phyloP scores from a whole-genome alignment of 768 basidiomycete species.

The Lactarius pseudohatsudake region DNA sequence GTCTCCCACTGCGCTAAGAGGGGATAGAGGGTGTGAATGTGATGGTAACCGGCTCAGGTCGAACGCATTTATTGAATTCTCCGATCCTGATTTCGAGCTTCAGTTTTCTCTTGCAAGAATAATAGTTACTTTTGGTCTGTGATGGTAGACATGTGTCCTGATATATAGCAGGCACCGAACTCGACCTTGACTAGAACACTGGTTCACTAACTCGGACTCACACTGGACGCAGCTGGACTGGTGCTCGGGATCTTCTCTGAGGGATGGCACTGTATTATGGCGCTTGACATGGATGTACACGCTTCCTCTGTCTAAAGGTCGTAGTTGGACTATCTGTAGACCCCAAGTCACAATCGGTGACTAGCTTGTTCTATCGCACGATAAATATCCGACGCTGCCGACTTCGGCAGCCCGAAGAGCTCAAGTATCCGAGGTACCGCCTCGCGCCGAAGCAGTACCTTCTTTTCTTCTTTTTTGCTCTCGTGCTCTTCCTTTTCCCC shows the following conservation, averaged over 20 bases:
- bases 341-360: conserved; percentile 34
- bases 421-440: conserved; percentile 53
- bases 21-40: not conserved
- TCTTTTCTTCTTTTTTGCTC: conserved; percentile 22
- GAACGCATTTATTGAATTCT: no score
- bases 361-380: conserved; percentile 64
- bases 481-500: conserved; percentile 1
- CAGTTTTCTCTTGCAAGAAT: no score
- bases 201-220: not conserved
- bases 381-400: conserved; percentile 50
- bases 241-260: no score
- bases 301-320: not conserved
- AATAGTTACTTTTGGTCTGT: no score
- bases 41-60: no score
- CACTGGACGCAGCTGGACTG: not conserved
- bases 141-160: not conserved
- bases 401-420: conserved; percentile 46
- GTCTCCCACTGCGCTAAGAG: not conserved
- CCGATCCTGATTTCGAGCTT: no score
- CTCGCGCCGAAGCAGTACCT: conserved; percentile 50
- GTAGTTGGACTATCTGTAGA: conserved; percentile 14
- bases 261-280: not conserved
- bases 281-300: not conserved
- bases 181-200: not conserved
- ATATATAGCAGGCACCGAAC: not conserved